A percentile compares a stretch with the other conserved stretches of the same genome.
Evolutionary conservation across 169 alveolate species (phyloP).

Genomic region (Neospora caninum): DNA sequence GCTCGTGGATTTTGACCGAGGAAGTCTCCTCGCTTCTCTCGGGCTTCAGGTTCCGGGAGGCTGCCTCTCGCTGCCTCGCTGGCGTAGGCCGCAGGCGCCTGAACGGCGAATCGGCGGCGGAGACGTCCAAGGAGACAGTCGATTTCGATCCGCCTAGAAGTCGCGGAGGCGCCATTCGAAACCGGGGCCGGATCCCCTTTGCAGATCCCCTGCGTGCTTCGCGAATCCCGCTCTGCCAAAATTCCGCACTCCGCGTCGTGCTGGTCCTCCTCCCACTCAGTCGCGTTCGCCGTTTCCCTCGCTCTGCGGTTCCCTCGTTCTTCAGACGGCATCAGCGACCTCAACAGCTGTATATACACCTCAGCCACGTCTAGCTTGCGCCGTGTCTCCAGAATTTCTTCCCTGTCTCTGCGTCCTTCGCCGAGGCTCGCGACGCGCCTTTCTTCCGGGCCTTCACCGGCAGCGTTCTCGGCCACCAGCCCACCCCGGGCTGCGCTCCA

Average conservation of each 20-base stretch:
- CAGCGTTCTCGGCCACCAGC: conserved; percentile 1
- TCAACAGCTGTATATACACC: conserved; percentile 3
- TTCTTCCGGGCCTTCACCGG: too few relatives aligned
- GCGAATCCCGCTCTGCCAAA: too few relatives aligned
- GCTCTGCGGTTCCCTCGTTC: not conserved
- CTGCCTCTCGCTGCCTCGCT: not conserved
- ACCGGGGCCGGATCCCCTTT: too few relatives aligned
- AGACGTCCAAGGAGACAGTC: too few relatives aligned
- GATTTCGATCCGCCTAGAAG: too few relatives aligned
- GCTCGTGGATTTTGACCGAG: not conserved
- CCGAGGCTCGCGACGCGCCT: too few relatives aligned
- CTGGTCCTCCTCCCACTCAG: not conserved
- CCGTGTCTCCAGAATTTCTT: not conserved
- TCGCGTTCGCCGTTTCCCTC: not conserved
- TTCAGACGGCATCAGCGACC: not conserved
- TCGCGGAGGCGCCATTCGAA: too few relatives aligned
- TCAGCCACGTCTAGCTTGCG: not conserved
- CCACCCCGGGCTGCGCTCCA: not conserved
- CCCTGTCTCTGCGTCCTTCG: too few relatives aligned
- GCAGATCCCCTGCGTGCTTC: too few relatives aligned
- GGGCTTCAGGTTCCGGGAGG: not conserved
- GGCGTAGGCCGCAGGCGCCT: not conserved
- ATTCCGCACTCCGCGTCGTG: too few relatives aligned
- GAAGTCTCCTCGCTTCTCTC: not conserved
- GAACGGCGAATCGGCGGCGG: not conserved